Evolutionary conservation across 202 grass and related monocot species (phyloP).

Genomic region (Zizania palustris): DNA sequence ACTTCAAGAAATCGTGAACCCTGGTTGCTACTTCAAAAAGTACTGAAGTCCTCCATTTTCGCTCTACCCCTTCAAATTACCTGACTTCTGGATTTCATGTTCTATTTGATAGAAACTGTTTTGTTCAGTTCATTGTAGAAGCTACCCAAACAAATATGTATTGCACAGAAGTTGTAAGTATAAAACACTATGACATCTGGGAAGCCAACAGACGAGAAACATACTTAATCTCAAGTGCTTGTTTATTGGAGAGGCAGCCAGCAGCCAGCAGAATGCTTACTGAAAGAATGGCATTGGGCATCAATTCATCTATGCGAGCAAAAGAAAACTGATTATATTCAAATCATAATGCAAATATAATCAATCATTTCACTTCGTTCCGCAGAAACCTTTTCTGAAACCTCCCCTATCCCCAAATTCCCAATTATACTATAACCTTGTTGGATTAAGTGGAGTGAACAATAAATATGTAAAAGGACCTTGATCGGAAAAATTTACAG

Average conservation of each 20-base stretch:
- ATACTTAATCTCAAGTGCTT: constrained; percentile 29
- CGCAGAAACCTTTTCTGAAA: not conserved
- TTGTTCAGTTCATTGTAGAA: constrained; percentile 5
- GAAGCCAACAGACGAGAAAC: constrained; percentile 23
- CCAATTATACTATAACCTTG: not conserved
- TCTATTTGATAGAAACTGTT: constrained; percentile 8
- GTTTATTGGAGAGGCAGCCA: constrained; percentile 8
- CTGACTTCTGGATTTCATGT: not conserved
- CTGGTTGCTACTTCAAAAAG: no score
- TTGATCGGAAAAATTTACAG: not conserved
- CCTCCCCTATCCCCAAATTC: not conserved
- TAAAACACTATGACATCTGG: constrained; percentile 16
- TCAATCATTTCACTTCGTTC: not conserved
- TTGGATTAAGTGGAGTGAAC: not conserved
- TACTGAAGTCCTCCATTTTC: not conserved
- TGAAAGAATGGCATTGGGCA: not conserved
- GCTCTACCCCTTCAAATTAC: not conserved
- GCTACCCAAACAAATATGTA: not conserved
- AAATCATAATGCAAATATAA: not conserved
- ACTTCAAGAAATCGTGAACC: no score
- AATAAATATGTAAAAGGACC: not conserved
- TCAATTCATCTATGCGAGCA: constrained; percentile 1
- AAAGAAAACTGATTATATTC: not conserved
- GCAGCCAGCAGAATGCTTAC: not conserved
- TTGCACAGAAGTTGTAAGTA: not conserved